Percentiles rank a stretch among this genome's conserved stretches.
Evolutionary conservation across 1,284 basidiomycete species (phyloP).

Genomic region (Golubevia sp.): DNA sequence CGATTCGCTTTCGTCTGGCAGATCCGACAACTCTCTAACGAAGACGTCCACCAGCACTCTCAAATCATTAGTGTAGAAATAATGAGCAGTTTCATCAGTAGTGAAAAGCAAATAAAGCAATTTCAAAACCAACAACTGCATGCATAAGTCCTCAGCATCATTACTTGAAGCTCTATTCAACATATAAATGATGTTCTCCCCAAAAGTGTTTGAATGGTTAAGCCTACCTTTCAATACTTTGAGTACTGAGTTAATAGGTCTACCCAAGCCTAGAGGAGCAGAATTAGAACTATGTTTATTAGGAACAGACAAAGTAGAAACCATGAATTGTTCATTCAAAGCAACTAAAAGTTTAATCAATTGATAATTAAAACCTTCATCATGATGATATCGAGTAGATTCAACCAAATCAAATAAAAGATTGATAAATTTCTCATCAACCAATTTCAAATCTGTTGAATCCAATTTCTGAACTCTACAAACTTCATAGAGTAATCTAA

Average conservation of each 20-base stretch:
- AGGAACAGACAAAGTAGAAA: constrained; percentile 65
- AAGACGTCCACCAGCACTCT: constrained; percentile 96
- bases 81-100: constrained; percentile 88
- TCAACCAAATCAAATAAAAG: constrained; percentile 92
- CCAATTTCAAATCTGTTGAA: constrained; percentile 26
- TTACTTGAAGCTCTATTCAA: constrained; percentile 76
- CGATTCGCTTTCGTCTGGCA: constrained; percentile 91
- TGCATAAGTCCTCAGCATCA: constrained; percentile 80
- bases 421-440: constrained; percentile 82
- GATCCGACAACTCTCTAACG: constrained; percentile 82
- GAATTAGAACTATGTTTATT: constrained; percentile 3
- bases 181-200: constrained; percentile 99
- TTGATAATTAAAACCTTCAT: constrained; percentile 90
- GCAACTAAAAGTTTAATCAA: constrained; percentile 91
- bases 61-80: constrained; percentile 97
- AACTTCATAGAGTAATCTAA: constrained; percentile 42
- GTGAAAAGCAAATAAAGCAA: constrained; percentile 93
- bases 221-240: constrained; percentile 80
- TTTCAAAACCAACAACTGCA: constrained; percentile 93
- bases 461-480: constrained; percentile 49
- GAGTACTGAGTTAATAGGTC: constrained; percentile 74
- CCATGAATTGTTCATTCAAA: constrained; percentile 99
- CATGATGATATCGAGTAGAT: constrained; percentile 80
- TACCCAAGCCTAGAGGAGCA: constrained; percentile 1
- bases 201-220: constrained; percentile 87